Percentiles rank a stretch among this genome's conserved stretches.
Evolutionary conservation across 2,329 filamentous ascomycete genomes (phyloP).

Genomic region (Aspergillus fumigatus): DNA sequence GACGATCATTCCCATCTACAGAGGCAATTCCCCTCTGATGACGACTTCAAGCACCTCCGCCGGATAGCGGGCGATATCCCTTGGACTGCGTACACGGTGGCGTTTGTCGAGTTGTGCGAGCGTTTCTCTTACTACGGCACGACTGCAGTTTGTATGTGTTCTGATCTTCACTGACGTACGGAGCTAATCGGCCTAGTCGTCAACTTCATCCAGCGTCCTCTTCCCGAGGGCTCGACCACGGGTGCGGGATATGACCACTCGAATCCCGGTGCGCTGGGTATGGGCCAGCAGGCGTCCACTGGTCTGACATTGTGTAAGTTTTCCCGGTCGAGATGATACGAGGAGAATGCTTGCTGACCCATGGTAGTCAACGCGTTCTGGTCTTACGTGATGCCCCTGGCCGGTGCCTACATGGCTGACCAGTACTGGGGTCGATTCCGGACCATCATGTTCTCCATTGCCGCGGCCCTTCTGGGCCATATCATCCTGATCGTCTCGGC

Average conservation of each 20-base stretch:
- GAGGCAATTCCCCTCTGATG: slow-evolving; percentile 24
- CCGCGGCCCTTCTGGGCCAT: slow-evolving; percentile 62
- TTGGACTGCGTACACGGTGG: slow-evolving; percentile 63
- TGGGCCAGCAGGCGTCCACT: slow-evolving; percentile 55
- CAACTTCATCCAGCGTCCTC: slow-evolving; percentile 57
- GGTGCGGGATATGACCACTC: slow-evolving; percentile 35
- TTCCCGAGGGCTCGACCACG: slow-evolving; percentile 52
- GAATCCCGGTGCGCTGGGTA: slow-evolving; percentile 50
- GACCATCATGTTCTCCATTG: slow-evolving; percentile 64
- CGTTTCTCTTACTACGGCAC: slow-evolving; percentile 75
- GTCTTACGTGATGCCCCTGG: slow-evolving; percentile 56
- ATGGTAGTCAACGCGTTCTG: slow-evolving; percentile 56
- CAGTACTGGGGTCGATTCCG: slow-evolving; percentile 65
- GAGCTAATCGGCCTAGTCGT: slow-evolving; percentile 40
- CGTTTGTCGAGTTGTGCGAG: slow-evolving; percentile 70
- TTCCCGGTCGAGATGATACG: neutral
- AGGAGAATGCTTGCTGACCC: neutral
- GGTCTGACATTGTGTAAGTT: slow-evolving; percentile 45
- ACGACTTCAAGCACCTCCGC: slow-evolving; percentile 32
- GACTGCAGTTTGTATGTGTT: slow-evolving; percentile 56
- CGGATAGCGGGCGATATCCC: slow-evolving; percentile 47
- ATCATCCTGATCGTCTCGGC: slow-evolving; percentile 62
- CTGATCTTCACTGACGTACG: neutral
- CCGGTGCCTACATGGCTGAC: slow-evolving; percentile 61
- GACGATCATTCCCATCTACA: slow-evolving; percentile 5